Conservation (phyloP, 345 rosid species). For the Turnera subulata region DNA sequence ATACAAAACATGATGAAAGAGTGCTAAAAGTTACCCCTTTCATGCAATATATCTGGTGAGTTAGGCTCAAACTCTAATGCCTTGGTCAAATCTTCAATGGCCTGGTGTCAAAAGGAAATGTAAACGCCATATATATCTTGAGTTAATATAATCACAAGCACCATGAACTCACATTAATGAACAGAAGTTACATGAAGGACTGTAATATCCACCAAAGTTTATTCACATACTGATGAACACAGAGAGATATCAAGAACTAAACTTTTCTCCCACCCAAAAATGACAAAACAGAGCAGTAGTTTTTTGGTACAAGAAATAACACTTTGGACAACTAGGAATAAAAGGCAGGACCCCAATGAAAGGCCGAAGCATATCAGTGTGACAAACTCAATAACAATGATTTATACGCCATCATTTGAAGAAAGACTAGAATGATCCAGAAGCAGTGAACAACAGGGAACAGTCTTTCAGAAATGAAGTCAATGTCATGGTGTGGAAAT, state of each 20-base stretch:
- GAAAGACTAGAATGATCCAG: conserved; percentile 8
- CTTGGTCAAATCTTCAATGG: conserved; percentile 82
- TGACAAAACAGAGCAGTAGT: neutral
- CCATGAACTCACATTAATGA: no score
- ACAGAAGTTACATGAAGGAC: no score
- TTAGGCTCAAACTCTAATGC: conserved; percentile 86
- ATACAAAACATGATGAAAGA: neutral
- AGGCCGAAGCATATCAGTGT: neutral
- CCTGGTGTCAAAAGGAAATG: conserved; percentile 46
- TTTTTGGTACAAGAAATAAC: neutral
- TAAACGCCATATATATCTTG: conserved; percentile 1
- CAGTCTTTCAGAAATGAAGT: neutral
- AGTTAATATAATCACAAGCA: neutral
- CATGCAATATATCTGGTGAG: conserved; percentile 85
- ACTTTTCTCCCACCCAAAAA: conserved; percentile 4
- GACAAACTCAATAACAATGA: neutral
- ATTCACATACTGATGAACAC: no score
- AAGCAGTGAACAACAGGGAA: conserved; percentile 5
- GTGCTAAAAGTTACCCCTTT: conserved; percentile 63
- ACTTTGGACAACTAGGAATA: conserved; percentile 6
- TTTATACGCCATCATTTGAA: neutral
- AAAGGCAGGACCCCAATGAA: conserved; percentile 7
- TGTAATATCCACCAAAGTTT: no score
- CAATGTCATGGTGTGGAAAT: conserved; percentile 2
- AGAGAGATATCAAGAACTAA: no score